Evolutionary conservation across 2,329 filamentous ascomycete species (phyloP), one percentile per base, ranked within the genome.

Genomic region (Corynespora cassiicola): DNA sequence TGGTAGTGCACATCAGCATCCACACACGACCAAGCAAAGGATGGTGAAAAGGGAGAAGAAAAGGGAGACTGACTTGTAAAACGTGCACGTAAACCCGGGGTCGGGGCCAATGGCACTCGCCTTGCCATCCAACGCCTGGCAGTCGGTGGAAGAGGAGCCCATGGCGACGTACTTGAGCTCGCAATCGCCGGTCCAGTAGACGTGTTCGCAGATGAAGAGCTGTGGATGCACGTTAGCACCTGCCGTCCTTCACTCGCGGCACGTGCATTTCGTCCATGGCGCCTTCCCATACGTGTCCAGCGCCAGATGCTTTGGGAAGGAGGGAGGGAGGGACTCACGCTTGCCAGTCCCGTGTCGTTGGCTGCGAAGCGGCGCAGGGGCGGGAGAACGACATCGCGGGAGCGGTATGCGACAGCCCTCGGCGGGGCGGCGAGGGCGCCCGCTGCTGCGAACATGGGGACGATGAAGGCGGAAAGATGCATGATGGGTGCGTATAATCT

Each of bases 131-230:
- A 66, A 40, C 1, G 16, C 10, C 1, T 36, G 39, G 44, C 63
- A 66, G 7, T 42, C 36, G 2, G 30, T 10, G 7, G 47, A 31
- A 6, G 35, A 35, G 22, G 42, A 42, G 30, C 56, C 54, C 30
- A 58, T 42, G 3, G 39, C 42, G 8, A 37, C 38, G 25, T 21
- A 11, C 1, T 36, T 22, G 31, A 52, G 34, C 7, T 27, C 30
- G 51, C 62, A 64, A 2, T 17, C 26, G 7, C 58, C 56, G 22
- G 26, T 28, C 54, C 55, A 66, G 41, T 46, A 41, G 29, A 45
- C 17, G 42, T 62, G 30, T 21, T 46, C 28, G 47, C 61, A 65
- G 30, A 58, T 47, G 31, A 47, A 58, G 21, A 66, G 45, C 62
- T 65, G 14, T 3, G n/a, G n/a, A n/a, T n/a, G n/a, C n/a, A n/a